phyloP scores from a whole-genome alignment of 768 basidiomycete genomes.

The Lepiota brunneoincarnata region DNA sequence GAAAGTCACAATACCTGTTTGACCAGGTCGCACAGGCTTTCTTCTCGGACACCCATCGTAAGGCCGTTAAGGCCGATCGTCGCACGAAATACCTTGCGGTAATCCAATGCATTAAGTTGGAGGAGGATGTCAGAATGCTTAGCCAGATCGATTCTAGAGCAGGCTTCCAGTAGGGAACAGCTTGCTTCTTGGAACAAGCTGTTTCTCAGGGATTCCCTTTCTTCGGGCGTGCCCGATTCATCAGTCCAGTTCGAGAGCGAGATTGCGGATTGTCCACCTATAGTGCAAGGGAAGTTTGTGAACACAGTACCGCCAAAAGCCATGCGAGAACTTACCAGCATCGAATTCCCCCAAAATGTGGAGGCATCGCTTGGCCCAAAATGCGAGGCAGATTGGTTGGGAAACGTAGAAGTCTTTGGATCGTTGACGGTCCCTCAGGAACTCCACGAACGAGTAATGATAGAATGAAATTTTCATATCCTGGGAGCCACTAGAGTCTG shows the following conservation, averaged over 20 bases:
- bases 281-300: neutral
- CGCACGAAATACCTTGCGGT: neutral
- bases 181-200: conserved; percentile 2
- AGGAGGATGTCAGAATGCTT: neutral
- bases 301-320: neutral
- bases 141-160: neutral
- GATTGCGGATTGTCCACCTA: neutral
- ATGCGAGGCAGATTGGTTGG: neutral
- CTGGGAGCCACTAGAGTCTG: neutral
- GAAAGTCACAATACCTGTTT: conserved; percentile 2
- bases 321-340: neutral
- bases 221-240: neutral
- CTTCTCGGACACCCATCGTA: neutral
- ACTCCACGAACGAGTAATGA: conserved; percentile 10
- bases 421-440: neutral
- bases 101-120: neutral
- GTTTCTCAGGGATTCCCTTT: neutral
- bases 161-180: conserved; percentile 4
- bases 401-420: conserved; percentile 4
- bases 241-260: neutral
- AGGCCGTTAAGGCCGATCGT: neutral
- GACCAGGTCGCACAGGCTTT: neutral
- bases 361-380: conserved; percentile 3
- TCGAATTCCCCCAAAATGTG: conserved; percentile 3
- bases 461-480: conserved; percentile 1